Evolutionary conservation across 2,329 filamentous ascomycete species (phyloP), one percentile per base, ranked within the genome.

Genomic region (Penicillium sp.): DNA sequence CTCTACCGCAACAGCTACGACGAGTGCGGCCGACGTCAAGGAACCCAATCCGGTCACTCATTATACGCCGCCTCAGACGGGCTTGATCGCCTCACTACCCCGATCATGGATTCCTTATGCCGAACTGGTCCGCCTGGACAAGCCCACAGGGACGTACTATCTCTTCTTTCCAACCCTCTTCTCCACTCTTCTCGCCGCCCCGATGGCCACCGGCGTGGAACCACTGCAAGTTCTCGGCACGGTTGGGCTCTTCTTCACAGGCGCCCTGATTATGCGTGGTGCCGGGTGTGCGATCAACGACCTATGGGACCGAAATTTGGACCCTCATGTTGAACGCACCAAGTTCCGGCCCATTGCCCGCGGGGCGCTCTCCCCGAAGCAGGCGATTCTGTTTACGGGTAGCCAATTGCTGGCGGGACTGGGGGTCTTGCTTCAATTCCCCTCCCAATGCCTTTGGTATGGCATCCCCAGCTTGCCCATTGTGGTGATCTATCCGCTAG

Each of bases 201-300:
- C 72, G 25, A 75, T 81, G 70, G 73, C 75, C 38, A 61, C 64
- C 25, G 71, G 71, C 11, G 69, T 68, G 33, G 65, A 64, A 25
- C 74, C 74, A 6, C 56, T 71, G 30, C 75, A 79, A 51, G 71
- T 81, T 7, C 52, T 75, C 61, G 77, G 73, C 52, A 76, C 75
- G 42, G 71, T 70, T 43, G 78, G 70, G 25, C 73, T 77, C 28
- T 80, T 78, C 64, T 80, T 77, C 65, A 75, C 71, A 14, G 76
- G 78, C 43, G 80, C 79, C 16, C 69, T 84, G 63, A 76, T 85
- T 55, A 78, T 84, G 74, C 79, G 83, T 55, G 79, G 82, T 28
- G 79, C 79, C 22, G 77, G 81, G 4, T 86, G 84, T 68, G 78
- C 82, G 0, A 85, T 84, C 74, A 86, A 87, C 68, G 84, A 86